Percentiles rank a stretch among this genome's conserved stretches.
Evolutionary conservation across 169 alveolate genomes (phyloP).

Genomic region (Plasmodium cynomolgi): DNA sequence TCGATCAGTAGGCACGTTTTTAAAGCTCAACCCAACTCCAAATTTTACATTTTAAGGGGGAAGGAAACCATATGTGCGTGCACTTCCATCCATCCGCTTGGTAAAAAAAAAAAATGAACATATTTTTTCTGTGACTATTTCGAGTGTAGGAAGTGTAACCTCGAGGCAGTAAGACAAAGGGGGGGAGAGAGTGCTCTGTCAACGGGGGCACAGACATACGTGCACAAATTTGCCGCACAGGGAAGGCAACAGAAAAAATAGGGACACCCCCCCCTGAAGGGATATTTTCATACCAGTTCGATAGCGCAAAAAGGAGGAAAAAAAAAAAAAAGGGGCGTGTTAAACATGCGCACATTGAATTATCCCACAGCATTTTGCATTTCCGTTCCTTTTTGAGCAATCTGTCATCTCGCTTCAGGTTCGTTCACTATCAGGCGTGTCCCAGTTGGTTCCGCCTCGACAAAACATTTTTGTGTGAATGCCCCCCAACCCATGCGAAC

Average conservation of each 20-base stretch:
- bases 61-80: not conserved
- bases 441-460: not conserved
- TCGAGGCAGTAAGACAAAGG: not conserved
- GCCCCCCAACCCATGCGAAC: not conserved
- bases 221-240: not conserved
- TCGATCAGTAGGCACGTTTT: not conserved
- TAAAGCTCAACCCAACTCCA: not conserved
- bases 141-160: not conserved
- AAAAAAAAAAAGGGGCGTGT: not conserved
- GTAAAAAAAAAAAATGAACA: not conserved
- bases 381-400: not conserved
- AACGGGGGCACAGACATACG: not conserved
- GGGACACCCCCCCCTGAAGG: not conserved
- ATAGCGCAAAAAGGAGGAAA: not conserved
- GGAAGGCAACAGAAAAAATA: not conserved
- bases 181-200: not conserved
- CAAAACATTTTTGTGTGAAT: not conserved
- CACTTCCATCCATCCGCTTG: not conserved
- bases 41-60: not conserved
- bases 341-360: not conserved
- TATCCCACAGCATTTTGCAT: not conserved
- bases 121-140: not conserved
- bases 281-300: not conserved
- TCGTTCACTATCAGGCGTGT: not conserved
- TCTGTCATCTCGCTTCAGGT: not conserved